phyloP scores from a whole-genome alignment of 768 basidiomycete species.

The Mycena floridula region DNA sequence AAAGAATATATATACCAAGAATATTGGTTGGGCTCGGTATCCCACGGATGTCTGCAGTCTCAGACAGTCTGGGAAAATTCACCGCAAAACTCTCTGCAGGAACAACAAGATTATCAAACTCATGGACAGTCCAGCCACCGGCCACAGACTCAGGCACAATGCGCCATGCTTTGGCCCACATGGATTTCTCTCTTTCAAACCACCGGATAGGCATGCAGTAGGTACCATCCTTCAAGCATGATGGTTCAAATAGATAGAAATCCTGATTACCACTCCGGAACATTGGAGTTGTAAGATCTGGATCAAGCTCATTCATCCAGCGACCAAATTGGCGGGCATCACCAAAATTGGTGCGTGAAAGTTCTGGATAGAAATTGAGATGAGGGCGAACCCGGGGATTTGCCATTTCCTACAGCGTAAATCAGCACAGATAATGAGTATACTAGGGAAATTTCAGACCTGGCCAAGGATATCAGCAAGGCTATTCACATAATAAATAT shows the following conservation, averaged over 20 bases:
- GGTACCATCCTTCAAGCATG: constrained; percentile 9
- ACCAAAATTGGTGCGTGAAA: constrained; percentile 12
- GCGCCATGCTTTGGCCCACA: constrained; percentile 16
- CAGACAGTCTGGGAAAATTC: constrained; percentile 4
- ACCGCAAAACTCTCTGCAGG: constrained; percentile 3
- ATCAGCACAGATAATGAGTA: neutral
- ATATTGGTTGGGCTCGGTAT: neutral
- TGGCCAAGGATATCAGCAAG: constrained; percentile 21
- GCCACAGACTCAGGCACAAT: constrained; percentile 1
- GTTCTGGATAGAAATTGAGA: constrained; percentile 28
- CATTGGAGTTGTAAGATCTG: constrained; percentile 20
- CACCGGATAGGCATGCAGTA: constrained; percentile 20
- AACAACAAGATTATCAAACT: constrained; percentile 7
- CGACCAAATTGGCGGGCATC: constrained; percentile 18
- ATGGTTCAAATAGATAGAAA: constrained; percentile 23
- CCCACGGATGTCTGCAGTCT: neutral
- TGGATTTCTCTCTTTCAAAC: constrained; percentile 10
- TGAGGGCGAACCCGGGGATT: constrained; percentile 27
- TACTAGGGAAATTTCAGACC: constrained; percentile 13
- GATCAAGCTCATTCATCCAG: constrained; percentile 22
- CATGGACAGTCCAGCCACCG: constrained; percentile 13
- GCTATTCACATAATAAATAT: constrained; percentile 14
- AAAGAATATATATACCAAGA: no score
- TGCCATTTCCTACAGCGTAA: constrained; percentile 25
- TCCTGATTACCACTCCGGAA: constrained; percentile 15